phyloP scores from a whole-genome alignment of 345 rosid species.

The Brassica carinata region DNA sequence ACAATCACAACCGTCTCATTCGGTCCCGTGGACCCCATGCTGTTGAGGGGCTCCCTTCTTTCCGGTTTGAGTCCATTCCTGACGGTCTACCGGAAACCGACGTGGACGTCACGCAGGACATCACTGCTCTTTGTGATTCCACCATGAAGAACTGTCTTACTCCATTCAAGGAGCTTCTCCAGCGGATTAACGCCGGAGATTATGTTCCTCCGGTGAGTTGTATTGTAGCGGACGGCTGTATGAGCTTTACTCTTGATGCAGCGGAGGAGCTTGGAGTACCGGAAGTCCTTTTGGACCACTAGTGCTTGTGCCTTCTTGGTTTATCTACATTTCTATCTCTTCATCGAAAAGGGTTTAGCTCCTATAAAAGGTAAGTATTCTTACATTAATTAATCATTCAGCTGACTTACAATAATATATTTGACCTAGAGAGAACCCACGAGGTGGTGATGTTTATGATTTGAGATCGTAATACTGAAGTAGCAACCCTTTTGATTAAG shows the following conservation, averaged over 20 bases:
- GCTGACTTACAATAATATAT: neutral
- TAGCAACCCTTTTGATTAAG: too few relatives aligned
- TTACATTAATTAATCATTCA: neutral
- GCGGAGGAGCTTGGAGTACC: conserved; percentile 40
- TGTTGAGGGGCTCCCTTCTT: conserved; percentile 13
- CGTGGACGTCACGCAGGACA: conserved; percentile 22
- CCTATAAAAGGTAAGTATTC: conserved; percentile 31
- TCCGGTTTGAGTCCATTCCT: conserved; percentile 30
- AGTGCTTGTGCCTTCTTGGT: conserved; percentile 31
- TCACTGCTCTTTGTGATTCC: conserved; percentile 16
- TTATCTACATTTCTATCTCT: conserved; percentile 26
- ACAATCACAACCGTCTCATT: conserved; percentile 35
- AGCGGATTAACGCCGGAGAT: neutral
- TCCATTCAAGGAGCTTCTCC: conserved; percentile 35
- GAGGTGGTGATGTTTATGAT: too few relatives aligned
- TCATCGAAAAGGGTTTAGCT: conserved; percentile 23
- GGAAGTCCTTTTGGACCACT: conserved; percentile 28
- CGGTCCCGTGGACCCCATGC: conserved; percentile 20
- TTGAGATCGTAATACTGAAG: too few relatives aligned
- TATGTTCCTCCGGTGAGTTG: conserved; percentile 37
- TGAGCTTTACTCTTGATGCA: conserved; percentile 39
- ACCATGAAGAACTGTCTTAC: conserved; percentile 21
- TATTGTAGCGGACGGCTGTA: conserved; percentile 32
- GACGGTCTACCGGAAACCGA: conserved; percentile 32
- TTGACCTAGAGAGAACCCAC: neutral